phyloP scores from a whole-genome alignment of 2,329 filamentous ascomycete species.

The Teratosphaeria zuluensis region DNA sequence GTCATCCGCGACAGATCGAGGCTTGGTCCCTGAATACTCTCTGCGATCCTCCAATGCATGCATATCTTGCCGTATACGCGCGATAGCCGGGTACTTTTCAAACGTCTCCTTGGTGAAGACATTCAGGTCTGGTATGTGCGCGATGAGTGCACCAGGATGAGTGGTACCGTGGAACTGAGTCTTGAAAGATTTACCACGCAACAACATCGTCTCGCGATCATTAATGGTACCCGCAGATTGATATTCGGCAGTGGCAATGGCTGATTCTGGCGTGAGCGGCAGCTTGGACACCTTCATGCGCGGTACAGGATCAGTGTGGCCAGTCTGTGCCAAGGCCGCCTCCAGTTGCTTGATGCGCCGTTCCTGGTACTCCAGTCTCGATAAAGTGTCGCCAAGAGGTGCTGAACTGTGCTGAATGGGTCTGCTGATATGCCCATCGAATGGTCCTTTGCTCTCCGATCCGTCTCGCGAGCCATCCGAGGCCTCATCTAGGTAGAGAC shows the following conservation, averaged over 20 bases:
- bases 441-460: constrained; percentile 11
- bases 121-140: constrained; percentile 19
- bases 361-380: constrained; percentile 18
- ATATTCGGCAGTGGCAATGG: constrained; percentile 4
- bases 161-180: constrained; percentile 36
- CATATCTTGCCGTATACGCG: constrained; percentile 20
- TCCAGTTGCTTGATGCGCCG: constrained; percentile 22
- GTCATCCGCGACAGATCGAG: constrained; percentile 17
- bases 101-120: constrained; percentile 21
- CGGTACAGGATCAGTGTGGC: constrained; percentile 8
- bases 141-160: constrained; percentile 26
- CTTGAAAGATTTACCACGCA: constrained; percentile 36
- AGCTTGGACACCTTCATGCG: constrained; percentile 8
- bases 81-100: constrained; percentile 26
- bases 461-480: constrained; percentile 5
- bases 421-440: constrained; percentile 23
- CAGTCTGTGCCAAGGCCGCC: constrained; percentile 11
- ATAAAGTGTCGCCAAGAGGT: constrained; percentile 13
- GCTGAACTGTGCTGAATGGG: constrained; percentile 9
- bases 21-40: constrained; percentile 13
- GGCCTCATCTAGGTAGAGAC: constrained; percentile 29
- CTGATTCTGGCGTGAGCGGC: constrained; percentile 19
- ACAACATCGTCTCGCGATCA: constrained; percentile 31
- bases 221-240: constrained; percentile 4
- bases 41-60: constrained; percentile 13